Conservation (phyloP, 2,329 filamentous ascomycete species). For the Pestalotiopsis fici region DNA sequence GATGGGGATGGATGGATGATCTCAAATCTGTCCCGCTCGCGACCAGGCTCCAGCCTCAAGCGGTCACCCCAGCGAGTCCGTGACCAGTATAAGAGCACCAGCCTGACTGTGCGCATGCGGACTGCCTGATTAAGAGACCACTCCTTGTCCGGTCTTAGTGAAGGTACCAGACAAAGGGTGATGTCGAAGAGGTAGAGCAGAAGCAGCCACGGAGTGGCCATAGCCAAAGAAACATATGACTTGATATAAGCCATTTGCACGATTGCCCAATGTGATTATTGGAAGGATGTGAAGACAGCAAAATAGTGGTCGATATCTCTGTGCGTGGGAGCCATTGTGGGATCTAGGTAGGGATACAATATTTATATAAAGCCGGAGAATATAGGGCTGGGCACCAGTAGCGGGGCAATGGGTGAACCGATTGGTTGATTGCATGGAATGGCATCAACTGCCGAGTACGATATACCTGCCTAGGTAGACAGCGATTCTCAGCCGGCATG, state of each 20-base stretch:
- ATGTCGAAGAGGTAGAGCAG: background rate
- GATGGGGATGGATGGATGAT: background rate
- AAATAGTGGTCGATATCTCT: background rate
- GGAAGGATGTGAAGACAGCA: background rate
- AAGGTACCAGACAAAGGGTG: background rate
- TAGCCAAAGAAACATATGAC: background rate
- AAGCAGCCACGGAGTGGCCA: background rate
- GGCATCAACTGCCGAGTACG: background rate
- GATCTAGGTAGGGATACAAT: background rate
- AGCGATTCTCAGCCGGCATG: background rate
- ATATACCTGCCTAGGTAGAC: background rate
- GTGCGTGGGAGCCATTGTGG: background rate
- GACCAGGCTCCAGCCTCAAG: background rate
- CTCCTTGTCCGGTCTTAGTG: background rate
- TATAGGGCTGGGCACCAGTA: background rate
- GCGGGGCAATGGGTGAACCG: background rate
- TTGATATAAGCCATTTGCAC: background rate
- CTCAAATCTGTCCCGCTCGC: background rate
- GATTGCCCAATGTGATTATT: background rate
- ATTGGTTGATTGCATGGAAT: background rate
- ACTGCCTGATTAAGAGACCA: slow-evolving; percentile 1
- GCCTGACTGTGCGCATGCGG: background rate
- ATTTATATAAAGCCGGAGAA: background rate
- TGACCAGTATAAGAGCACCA: background rate
- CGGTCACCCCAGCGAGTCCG: background rate